Conservation (phyloP, 2,329 filamentous ascomycete species). For the Pseudocercospora macadamiae region DNA sequence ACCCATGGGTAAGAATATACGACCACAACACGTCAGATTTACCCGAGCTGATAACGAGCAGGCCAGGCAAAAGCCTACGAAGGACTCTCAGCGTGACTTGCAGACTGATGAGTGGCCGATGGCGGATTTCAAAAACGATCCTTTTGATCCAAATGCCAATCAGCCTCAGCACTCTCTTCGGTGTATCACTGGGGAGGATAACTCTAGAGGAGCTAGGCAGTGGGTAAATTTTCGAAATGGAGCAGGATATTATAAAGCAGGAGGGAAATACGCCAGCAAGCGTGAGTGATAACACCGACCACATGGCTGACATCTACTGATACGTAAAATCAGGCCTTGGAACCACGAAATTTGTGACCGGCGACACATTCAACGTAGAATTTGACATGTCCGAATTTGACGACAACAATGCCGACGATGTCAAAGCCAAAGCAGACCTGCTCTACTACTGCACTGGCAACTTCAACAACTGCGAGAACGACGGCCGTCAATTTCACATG, state of each 20-base stretch:
- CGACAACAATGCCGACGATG: constrained; percentile 10
- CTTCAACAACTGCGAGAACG: constrained; percentile 12
- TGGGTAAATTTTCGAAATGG: constrained; percentile 13
- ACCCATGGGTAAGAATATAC: constrained; percentile 7
- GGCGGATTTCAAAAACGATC: constrained; percentile 12
- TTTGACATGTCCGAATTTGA: constrained; percentile 15
- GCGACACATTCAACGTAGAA: constrained; percentile 17
- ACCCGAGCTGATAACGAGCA: too few relatives aligned
- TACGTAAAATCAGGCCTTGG: too few relatives aligned
- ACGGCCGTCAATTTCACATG: constrained; percentile 18
- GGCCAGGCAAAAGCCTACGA: neutral
- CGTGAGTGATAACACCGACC: too few relatives aligned
- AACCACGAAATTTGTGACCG: constrained; percentile 3
- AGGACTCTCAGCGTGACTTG: neutral
- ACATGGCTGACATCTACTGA: too few relatives aligned
- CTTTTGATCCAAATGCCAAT: constrained; percentile 9
- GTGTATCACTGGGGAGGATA: constrained; percentile 15
- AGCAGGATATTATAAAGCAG: constrained; percentile 2
- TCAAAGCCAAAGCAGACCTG: neutral
- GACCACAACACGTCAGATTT: too few relatives aligned
- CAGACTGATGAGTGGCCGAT: constrained; percentile 19
- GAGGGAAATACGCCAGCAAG: constrained; percentile 2
- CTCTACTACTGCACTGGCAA: constrained; percentile 7
- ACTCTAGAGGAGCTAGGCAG: constrained; percentile 1
- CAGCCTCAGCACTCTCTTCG: constrained; percentile 12